phyloP scores from a whole-genome alignment of 345 rosid species.

The Eucalyptus sp. region DNA sequence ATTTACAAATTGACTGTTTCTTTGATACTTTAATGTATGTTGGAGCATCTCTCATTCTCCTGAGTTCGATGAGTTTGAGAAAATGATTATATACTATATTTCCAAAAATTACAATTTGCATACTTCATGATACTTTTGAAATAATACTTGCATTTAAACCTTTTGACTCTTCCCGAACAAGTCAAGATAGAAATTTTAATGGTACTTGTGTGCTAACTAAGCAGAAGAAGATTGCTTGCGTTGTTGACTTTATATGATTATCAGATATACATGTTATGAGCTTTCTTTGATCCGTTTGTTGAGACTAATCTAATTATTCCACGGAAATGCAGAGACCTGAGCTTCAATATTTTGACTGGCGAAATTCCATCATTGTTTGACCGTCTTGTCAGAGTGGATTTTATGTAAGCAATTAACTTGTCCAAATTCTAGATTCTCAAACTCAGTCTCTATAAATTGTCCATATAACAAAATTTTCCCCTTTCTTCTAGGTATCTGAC shows the following conservation, averaged over 20 bases:
- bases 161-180: not conserved
- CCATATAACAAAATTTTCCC: not conserved
- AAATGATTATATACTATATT: not conserved
- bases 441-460: not conserved
- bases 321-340: conserved; percentile 53
- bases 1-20: not conserved
- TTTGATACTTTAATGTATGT: not conserved
- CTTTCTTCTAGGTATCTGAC: conserved; percentile 50
- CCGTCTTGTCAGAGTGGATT: conserved; percentile 39
- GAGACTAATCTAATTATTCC: not conserved
- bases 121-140: not conserved
- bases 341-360: conserved; percentile 65
- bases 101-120: not conserved
- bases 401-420: conserved; percentile 40
- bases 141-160: not conserved
- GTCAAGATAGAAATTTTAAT: not conserved
- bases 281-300: not conserved
- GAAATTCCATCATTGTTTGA: conserved; percentile 51
- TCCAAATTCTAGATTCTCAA: not conserved
- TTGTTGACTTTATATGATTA: not conserved
- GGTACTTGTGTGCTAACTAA: not conserved
- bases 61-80: not conserved
- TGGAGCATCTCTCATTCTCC: not conserved
- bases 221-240: not conserved
- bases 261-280: not conserved